Evolutionary conservation across 495 filamentous ascomycete genomes (phyloP).

Genomic region (Endocarpon pusillum): DNA sequence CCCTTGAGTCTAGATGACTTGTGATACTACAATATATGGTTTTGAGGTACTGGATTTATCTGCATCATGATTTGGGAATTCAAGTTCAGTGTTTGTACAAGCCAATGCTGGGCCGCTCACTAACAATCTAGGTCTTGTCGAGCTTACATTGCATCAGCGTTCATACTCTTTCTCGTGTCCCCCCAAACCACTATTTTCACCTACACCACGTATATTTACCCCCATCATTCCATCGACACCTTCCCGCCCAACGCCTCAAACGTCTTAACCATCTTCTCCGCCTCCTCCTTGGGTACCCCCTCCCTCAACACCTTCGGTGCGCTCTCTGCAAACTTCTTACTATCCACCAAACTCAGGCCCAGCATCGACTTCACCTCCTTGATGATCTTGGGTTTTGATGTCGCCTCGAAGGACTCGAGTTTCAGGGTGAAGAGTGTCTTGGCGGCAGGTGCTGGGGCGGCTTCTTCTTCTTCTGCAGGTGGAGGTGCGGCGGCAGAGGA

Average conservation of each 20-base stretch:
- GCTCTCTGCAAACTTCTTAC: conserved; percentile 99
- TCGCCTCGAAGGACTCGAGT: conserved; percentile 72
- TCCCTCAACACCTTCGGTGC: conserved; percentile 98
- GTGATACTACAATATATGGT: too few relatives aligned
- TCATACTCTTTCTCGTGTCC: too few relatives aligned
- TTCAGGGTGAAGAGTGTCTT: conserved; percentile 97
- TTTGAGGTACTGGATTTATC: too few relatives aligned
- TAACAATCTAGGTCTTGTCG: too few relatives aligned
- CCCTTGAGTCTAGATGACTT: too few relatives aligned
- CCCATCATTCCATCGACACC: conserved; percentile 60
- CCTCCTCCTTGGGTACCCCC: conserved; percentile 92
- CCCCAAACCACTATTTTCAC: not conserved
- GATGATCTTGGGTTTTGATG: conserved; percentile 92
- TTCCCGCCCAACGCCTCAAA: conserved; percentile 84
- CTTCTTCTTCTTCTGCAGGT: conserved; percentile 67
- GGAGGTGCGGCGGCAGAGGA: conserved; percentile 46
- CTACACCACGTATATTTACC: too few relatives aligned
- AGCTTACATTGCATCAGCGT: too few relatives aligned
- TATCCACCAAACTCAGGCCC: conserved; percentile 90
- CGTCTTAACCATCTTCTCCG: conserved; percentile 90
- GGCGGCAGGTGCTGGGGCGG: conserved; percentile 63
- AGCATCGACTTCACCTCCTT: conserved; percentile 98
- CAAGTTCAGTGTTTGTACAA: too few relatives aligned
- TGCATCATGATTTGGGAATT: too few relatives aligned
- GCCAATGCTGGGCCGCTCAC: too few relatives aligned